phyloP scores from a whole-genome alignment of 2,329 filamentous ascomycete genomes.

The Penicillium sp. region DNA sequence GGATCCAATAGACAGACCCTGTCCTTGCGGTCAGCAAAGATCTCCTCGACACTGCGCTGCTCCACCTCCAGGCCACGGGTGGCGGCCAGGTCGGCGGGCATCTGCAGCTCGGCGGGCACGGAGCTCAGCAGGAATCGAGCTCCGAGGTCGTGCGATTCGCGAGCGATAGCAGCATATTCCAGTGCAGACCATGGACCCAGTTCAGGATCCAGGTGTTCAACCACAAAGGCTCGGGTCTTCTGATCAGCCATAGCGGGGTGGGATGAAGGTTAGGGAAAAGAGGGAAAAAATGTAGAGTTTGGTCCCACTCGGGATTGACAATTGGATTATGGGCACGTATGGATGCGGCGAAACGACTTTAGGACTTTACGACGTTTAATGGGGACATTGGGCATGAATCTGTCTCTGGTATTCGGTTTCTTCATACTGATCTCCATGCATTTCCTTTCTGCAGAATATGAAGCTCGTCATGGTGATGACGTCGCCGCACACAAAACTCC shows the following conservation, averaged over 20 bases:
- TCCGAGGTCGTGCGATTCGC: conserved; percentile 68
- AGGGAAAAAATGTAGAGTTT: background rate
- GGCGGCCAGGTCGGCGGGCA: conserved; percentile 61
- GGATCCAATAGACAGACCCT: conserved; percentile 89
- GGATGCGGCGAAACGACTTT: background rate
- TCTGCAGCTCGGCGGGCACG: conserved; percentile 65
- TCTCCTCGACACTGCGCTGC: conserved; percentile 74
- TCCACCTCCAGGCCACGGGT: conserved; percentile 68
- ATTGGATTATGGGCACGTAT: background rate
- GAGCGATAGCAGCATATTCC: conserved; percentile 85
- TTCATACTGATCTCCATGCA: too few relatives aligned
- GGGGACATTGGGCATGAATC: background rate
- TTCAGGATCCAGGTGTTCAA: conserved; percentile 95
- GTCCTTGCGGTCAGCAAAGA: conserved; percentile 71
- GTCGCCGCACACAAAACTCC: background rate
- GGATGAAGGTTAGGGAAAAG: background rate
- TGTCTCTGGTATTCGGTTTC: too few relatives aligned
- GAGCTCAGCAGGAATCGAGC: conserved; percentile 80
- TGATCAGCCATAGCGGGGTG: conserved; percentile 25
- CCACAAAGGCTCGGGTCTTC: conserved; percentile 73
- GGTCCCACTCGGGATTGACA: background rate
- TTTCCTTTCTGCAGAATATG: too few relatives aligned
- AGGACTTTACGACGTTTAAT: too few relatives aligned
- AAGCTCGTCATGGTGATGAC: background rate
- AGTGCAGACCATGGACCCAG: conserved; percentile 91